A percentile compares a stretch with the other conserved stretches of the same genome.
These are phyloP conservation scores for Phytophthora macrochlamydospora DNA, from an alignment of 352 stramenopile species.

Conservation along the genomic window DNA sequence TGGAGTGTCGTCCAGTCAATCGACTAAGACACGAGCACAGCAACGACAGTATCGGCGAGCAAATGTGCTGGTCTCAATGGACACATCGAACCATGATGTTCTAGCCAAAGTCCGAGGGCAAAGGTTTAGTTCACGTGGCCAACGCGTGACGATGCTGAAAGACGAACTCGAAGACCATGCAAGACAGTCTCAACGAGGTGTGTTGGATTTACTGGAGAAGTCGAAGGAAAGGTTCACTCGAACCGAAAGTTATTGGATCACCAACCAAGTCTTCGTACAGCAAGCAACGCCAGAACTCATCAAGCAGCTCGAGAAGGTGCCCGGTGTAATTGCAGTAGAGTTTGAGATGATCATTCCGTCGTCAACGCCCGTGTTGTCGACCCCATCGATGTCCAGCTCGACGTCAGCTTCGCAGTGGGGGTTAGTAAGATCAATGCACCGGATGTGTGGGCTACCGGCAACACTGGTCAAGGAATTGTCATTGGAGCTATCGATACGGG, in stretches of 20 bases:
- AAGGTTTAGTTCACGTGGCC: conserved; percentile 41
- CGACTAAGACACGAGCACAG: conserved; percentile 24
- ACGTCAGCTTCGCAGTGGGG: conserved; percentile 50
- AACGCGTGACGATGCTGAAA: conserved; percentile 35
- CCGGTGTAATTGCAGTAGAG: conserved; percentile 43
- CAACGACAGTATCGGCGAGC: conserved; percentile 31
- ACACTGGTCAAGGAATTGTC: conserved; percentile 55
- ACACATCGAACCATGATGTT: conserved; percentile 30
- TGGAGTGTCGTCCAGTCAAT: conserved; percentile 2
- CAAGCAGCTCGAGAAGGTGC: conserved; percentile 46
- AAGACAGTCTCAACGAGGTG: conserved; percentile 33
- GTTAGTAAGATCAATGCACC: conserved; percentile 57
- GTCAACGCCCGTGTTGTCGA: conserved; percentile 36
- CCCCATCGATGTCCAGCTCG: conserved; percentile 31
- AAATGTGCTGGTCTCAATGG: conserved; percentile 66
- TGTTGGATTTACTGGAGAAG: conserved; percentile 36
- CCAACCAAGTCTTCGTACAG: conserved; percentile 63
- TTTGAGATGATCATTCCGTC: conserved; percentile 50
- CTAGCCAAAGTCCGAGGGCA: conserved; percentile 35
- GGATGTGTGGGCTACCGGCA: conserved; percentile 48
- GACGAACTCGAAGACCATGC: conserved; percentile 46
- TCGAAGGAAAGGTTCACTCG: conserved; percentile 24
- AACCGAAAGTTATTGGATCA: conserved; percentile 63
- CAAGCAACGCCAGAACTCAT: conserved; percentile 49
- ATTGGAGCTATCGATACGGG: conserved; percentile 71